phyloP scores from a whole-genome alignment of 2,329 filamentous ascomycete genomes.

The Hypoxylon sp. region DNA sequence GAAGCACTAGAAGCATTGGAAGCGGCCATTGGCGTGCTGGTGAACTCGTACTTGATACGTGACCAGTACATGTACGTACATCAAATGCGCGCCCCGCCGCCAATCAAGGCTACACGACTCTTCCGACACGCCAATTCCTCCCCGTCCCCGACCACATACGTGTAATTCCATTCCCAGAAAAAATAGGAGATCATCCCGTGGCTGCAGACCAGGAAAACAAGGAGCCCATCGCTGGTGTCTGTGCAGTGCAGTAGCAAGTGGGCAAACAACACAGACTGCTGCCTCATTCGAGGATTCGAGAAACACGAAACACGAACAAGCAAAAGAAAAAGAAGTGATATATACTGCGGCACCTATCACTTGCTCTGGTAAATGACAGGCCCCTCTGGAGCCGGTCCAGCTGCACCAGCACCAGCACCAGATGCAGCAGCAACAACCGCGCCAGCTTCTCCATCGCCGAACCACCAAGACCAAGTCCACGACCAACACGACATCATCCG shows the following conservation, averaged over 20 bases:
- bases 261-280: slow-evolving; percentile 43
- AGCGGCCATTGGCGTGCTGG: neutral
- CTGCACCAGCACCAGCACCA: slow-evolving; percentile 44
- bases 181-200: slow-evolving; percentile 44
- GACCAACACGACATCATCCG: slow-evolving; percentile 27
- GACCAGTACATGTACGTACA: slow-evolving; percentile 8
- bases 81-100: slow-evolving; percentile 23
- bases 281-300: slow-evolving; percentile 17
- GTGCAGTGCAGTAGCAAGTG: slow-evolving; percentile 43
- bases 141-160: slow-evolving; percentile 36
- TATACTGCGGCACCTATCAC: slow-evolving; percentile 28
- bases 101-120: slow-evolving; percentile 37
- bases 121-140: slow-evolving; percentile 44
- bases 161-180: slow-evolving; percentile 41
- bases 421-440: slow-evolving; percentile 25
- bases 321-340: slow-evolving; percentile 26
- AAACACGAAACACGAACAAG: slow-evolving; percentile 11
- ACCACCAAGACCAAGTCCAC: slow-evolving; percentile 17
- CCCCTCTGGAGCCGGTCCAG: slow-evolving; percentile 47
- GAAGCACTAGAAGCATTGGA: neutral
- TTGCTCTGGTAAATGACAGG: slow-evolving; percentile 50
- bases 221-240: slow-evolving; percentile 40
- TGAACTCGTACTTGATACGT: slow-evolving; percentile 21
- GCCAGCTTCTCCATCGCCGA: slow-evolving; percentile 25
- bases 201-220: slow-evolving; percentile 39